A percentile compares a stretch with the other conserved stretches of the same genome.
phyloP scores from a whole-genome alignment of 2,329 filamentous ascomycete genomes.

The Meredithiella fracta region DNA sequence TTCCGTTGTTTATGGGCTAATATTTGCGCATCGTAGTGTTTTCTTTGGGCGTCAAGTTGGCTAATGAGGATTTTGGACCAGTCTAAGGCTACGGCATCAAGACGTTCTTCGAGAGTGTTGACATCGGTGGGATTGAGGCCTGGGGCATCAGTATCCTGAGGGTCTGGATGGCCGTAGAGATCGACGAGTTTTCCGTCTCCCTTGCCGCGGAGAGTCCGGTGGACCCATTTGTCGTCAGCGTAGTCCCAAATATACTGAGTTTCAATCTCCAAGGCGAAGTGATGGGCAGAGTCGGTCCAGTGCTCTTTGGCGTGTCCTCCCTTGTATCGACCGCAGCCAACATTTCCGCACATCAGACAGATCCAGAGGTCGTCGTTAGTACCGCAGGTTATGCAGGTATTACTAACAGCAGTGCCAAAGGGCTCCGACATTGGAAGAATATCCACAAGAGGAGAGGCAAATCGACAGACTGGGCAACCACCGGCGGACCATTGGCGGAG shows the following conservation, averaged over 20 bases:
- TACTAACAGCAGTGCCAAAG: constrained; percentile 43
- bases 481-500: constrained; percentile 90
- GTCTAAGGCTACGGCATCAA: constrained; percentile 68
- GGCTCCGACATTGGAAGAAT: constrained; percentile 24
- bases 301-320: constrained; percentile 84
- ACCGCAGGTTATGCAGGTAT: constrained; percentile 69
- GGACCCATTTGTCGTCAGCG: constrained; percentile 85
- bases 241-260: constrained; percentile 99
- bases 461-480: constrained; percentile 87
- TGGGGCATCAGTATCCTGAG: background rate
- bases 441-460: constrained; percentile 46
- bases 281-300: constrained; percentile 77
- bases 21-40: constrained; percentile 81
- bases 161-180: constrained; percentile 38
- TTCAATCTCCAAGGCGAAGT: constrained; percentile 80
- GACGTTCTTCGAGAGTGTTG: constrained; percentile 46
- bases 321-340: constrained; percentile 90
- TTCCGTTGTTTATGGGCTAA: constrained; percentile 48
- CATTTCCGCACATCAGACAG: constrained; percentile 80
- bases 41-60: constrained; percentile 79
- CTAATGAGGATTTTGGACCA: constrained; percentile 88
- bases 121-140: constrained; percentile 31
- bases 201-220: constrained; percentile 86
- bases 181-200: constrained; percentile 85
- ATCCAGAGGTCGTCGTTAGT: constrained; percentile 79